Evolutionary conservation across 768 basidiomycete species (phyloP).

Genomic region (Trametes punicea): DNA sequence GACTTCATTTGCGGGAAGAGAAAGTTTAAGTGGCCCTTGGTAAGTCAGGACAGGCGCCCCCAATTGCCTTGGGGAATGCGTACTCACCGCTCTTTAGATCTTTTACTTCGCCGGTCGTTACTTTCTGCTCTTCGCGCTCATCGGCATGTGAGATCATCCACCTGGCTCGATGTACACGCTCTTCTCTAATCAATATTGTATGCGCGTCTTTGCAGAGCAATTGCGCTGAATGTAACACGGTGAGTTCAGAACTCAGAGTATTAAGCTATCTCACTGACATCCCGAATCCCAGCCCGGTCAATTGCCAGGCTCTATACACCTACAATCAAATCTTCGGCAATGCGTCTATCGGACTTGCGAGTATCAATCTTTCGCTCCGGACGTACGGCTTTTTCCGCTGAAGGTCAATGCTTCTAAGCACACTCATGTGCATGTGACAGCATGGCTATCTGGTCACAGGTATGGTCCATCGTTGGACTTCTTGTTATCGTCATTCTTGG

Average conservation of each 20-base stretch:
- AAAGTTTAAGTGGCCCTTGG: constrained; percentile 47
- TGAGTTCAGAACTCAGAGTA: constrained; percentile 11
- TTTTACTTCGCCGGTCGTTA: constrained; percentile 48
- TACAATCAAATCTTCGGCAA: constrained; percentile 46
- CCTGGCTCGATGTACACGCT: not conserved
- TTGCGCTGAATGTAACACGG: constrained; percentile 38
- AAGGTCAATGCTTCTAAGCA: not conserved
- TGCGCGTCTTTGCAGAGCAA: constrained; percentile 22
- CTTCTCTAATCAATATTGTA: not conserved
- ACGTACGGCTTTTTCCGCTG: constrained; percentile 34
- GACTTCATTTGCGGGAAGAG: constrained; percentile 38
- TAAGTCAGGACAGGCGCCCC: no score
- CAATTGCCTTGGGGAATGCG: no score
- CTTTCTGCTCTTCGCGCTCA: constrained; percentile 40
- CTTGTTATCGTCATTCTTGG: constrained; percentile 59
- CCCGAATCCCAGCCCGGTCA: constrained; percentile 30
- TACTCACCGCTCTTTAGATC: constrained; percentile 25
- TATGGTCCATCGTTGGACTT: constrained; percentile 46
- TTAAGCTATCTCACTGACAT: not conserved
- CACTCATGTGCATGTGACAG: constrained; percentile 23
- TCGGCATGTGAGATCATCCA: constrained; percentile 41
- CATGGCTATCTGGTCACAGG: constrained; percentile 66
- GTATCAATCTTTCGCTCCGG: constrained; percentile 45
- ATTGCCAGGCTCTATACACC: constrained; percentile 46
- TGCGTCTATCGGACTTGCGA: constrained; percentile 42